Conservation (phyloP, 805 yeast genomes). For the Spathaspora sp. region DNA sequence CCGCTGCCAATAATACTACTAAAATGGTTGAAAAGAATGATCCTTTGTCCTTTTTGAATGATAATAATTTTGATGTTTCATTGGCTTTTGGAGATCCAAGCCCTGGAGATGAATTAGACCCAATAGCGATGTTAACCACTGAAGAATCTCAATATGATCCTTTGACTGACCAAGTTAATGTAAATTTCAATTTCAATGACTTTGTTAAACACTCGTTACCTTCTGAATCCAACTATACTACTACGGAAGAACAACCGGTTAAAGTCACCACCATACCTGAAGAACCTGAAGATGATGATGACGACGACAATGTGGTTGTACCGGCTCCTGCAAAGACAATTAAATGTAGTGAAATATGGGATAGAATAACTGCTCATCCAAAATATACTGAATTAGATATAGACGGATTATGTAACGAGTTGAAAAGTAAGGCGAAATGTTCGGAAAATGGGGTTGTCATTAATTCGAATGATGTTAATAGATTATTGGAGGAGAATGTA, state of each 20-base stretch:
- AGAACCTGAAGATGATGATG: conserved; percentile 17
- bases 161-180: conserved; percentile 23
- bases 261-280: background rate
- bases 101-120: conserved; percentile 23
- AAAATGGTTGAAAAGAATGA: conserved; percentile 18
- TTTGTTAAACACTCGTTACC: conserved; percentile 30
- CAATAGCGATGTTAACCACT: conserved; percentile 42
- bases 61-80: conserved; percentile 50
- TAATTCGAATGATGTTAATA: conserved; percentile 73
- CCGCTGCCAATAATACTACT: background rate
- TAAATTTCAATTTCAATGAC: conserved; percentile 35
- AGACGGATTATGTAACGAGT: conserved; percentile 86
- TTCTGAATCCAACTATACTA: conserved; percentile 12
- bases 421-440: conserved; percentile 91
- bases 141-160: conserved; percentile 61
- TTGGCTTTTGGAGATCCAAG: conserved; percentile 42
- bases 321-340: conserved; percentile 63
- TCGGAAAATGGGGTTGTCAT: conserved; percentile 90
- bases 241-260: background rate
- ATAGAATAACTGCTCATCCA: conserved; percentile 90
- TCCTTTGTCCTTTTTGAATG: conserved; percentile 46
- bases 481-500: conserved; percentile 31
- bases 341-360: conserved; percentile 94
- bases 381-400: conserved; percentile 90
- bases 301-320: conserved; percentile 44